Evolutionary conservation across 768 basidiomycete species (phyloP), one percentile per base, ranked within the genome.

Genomic region (Calocybe cyanea): DNA sequence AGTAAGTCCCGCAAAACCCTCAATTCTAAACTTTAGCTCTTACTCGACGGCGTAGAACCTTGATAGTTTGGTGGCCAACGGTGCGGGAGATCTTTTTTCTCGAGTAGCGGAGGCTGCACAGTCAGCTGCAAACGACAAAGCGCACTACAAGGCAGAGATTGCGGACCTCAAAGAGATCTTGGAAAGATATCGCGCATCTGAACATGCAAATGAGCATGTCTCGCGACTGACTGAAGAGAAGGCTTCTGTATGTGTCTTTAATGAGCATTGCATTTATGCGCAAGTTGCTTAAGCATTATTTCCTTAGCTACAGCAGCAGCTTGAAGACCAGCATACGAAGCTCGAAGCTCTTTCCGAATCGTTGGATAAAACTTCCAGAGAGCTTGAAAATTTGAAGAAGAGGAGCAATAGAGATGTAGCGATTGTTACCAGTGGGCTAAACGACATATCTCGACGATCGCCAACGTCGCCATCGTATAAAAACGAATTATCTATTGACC

Each of bases 331-430:
- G n/a, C 55, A 65, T 18, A 53, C 38, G 15, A 62, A 59, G 48
- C 52, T 69, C 13, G 52, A 59, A 6, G 56, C 57, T 7, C 50
- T 70, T 35, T 58, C 56, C 6, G 58, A 61, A 43, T 54, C 57
- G 28, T 49, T 71, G 9, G 63, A 61, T 18, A 62, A 63, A 24
- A 71, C 67, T 21, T 63, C 66, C 1, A 58, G 59, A 2, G 83
- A 87, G 63, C 56, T 81, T n/a, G 84, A 87, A 23, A 54, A 57
- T 13, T 51, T 76, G 35, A 76, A 73, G 46, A 85, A 81, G 68
- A 81, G 69, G 60, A 46, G 69, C n/a, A 77, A 82, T 51, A 79
- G 81, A 33, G 85, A 87, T 33, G 25, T 28, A 11, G 54, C 69
- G 11, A 53, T 76, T 2, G 48, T 83, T 41, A 69, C 70, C 43